Base-by-base conservation (phyloP, 164 flowering plant genomes). In the Platanus orientalis region DNA sequence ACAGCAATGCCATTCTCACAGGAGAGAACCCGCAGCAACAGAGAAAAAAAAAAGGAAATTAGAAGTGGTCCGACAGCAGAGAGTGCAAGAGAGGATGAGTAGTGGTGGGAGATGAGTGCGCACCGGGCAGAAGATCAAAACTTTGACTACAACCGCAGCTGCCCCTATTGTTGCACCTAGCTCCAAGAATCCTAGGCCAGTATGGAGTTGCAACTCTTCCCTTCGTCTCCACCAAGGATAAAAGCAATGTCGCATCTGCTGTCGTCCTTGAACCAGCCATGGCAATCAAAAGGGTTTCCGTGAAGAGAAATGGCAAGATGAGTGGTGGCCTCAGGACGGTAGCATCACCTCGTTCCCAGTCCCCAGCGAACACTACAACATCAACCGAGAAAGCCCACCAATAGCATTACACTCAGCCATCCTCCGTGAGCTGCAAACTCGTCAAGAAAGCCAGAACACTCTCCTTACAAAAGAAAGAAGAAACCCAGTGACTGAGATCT, bases 401-500 rank as follows among this genome's bases (percentile, higher is more conserved):
- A n/a, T n/a, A n/a, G n/a, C n/a, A n/a, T n/a, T 63, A 51, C n/a
- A n/a, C n/a, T n/a, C n/a, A n/a, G 28, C 77, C 75, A 45, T 76
- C 76, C 0, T 73, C 93, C 0, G 81, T 90, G 4, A 91, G 96
- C 62, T 82, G 99, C 20, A 89, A n/a, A 75, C 76, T 70, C 83
- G 56, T 94, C 97, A 0, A 88, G 86, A 65, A 92, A 89, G 64
- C 81, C 83, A 0, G 96, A 95, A 56, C 84, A 84, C 2, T 92
- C 97, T 30, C 99, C 97, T 28, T 83, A 69, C 67, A 71, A n/a
- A n/a, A n/a, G n/a, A n/a, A n/a, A n/a, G 97, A 65, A 84, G 99
- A 71, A 84, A 81, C 64, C 96, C 98, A 3, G 47, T 90, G 77
- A 53, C 62, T 53, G 98, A 93, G 62, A 79, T 89, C 25, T 88